A percentile compares a stretch with the other conserved stretches of the same genome.
Conservation (phyloP, 257 asterid species). For the Solanum tarapatanum region DNA sequence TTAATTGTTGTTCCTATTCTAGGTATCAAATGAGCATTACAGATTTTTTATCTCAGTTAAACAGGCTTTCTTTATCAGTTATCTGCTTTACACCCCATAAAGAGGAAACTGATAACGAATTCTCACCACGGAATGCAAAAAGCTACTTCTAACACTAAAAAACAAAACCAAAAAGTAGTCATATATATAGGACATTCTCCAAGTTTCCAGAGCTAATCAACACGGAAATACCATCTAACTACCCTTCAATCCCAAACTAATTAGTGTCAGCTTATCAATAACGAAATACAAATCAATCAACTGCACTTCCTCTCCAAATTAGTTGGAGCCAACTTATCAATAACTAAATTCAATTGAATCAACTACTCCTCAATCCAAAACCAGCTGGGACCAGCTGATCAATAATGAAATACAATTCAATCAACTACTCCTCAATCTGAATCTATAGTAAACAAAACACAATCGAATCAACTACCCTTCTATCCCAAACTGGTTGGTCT, state of each 20-base stretch:
- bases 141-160: neutral
- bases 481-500: neutral
- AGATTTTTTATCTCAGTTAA: neutral
- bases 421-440: neutral
- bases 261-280: neutral
- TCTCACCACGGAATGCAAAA: neutral
- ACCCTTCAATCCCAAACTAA: neutral
- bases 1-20: neutral
- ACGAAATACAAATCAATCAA: neutral
- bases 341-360: neutral
- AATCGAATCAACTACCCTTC: neutral
- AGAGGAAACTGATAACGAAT: neutral
- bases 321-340: neutral
- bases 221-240: neutral
- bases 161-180: neutral
- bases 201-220: neutral
- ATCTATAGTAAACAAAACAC: neutral
- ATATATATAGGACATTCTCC: neutral
- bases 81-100: neutral
- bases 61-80: neutral
- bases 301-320: neutral
- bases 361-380: neutral
- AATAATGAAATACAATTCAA: neutral
- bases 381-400: neutral
- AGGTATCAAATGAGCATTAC: neutral